These are phyloP conservation scores for Alloteropsis angusta DNA, from an alignment of 202 grass and related monocot species.

Conservation along the genomic window DNA sequence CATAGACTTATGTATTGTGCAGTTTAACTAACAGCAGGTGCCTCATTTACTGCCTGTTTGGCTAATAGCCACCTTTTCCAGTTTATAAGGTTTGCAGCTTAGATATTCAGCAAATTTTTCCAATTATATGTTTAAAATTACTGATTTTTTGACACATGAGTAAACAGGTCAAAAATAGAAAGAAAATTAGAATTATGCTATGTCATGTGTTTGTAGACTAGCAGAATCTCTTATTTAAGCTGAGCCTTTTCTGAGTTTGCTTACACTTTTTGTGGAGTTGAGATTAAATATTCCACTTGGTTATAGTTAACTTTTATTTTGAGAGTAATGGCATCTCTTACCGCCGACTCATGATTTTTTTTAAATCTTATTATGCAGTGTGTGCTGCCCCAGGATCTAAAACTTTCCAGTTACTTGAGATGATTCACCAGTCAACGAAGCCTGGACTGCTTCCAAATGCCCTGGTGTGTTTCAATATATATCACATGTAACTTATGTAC, in stretches of 20 bases:
- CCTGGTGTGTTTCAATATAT: constrained; percentile 40
- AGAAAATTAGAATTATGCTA: neutral
- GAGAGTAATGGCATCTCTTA: neutral
- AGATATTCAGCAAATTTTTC: neutral
- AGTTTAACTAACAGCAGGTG: neutral
- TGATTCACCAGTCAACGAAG: constrained; percentile 73
- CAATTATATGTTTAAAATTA: neutral
- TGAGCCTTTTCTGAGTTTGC: neutral
- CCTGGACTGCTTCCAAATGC: constrained; percentile 75
- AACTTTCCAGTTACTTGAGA: constrained; percentile 99
- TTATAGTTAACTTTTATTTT: neutral
- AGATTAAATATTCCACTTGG: neutral
- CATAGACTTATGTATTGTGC: neutral
- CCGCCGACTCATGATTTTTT: neutral
- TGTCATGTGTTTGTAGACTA: neutral
- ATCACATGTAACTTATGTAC: neutral
- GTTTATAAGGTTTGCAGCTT: neutral
- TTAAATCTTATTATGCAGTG: constrained; percentile 52
- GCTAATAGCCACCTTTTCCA: neutral
- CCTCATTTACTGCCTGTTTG: neutral
- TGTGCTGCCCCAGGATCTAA: constrained; percentile 98
- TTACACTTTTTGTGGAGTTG: neutral
- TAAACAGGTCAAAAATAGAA: neutral
- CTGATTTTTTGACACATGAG: neutral
- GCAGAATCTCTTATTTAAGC: neutral